Conservation (phyloP, 2,329 filamentous ascomycete genomes). For the Rhinocladiella similis region DNA sequence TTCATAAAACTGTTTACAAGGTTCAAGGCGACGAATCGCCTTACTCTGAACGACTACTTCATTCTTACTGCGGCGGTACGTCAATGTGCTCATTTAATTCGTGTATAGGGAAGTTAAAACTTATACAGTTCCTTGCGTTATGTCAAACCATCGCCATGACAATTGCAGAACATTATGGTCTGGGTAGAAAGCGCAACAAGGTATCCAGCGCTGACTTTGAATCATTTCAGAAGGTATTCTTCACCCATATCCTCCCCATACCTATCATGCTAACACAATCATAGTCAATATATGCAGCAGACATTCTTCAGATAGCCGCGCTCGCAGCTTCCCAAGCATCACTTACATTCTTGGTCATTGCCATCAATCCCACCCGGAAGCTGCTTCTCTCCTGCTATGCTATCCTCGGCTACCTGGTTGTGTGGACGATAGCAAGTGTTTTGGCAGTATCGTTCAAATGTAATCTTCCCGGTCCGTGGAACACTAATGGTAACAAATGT, state of each 20-base stretch:
- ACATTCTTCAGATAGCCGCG: slow-evolving; percentile 26
- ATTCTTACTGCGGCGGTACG: slow-evolving; percentile 13
- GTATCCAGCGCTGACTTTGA: slow-evolving; percentile 22
- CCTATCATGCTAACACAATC: slow-evolving; percentile 5
- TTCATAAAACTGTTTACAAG: slow-evolving; percentile 18
- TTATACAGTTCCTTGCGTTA: slow-evolving; percentile 9
- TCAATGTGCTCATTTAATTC: neutral
- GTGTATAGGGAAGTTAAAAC: neutral
- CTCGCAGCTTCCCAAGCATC: slow-evolving; percentile 29
- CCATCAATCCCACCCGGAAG: slow-evolving; percentile 27
- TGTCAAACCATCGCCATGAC: slow-evolving; percentile 25
- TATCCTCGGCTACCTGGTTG: slow-evolving; percentile 18
- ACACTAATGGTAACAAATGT: slow-evolving; percentile 21
- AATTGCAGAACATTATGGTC: slow-evolving; percentile 24
- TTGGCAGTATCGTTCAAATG: slow-evolving; percentile 29
- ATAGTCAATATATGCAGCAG: slow-evolving; percentile 29
- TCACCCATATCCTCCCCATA: neutral
- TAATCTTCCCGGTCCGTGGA: slow-evolving; percentile 26
- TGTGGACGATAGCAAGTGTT: slow-evolving; percentile 26
- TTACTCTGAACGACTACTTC: slow-evolving; percentile 10
- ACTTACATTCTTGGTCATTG: slow-evolving; percentile 29
- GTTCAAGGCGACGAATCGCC: slow-evolving; percentile 10
- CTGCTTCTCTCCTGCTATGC: slow-evolving; percentile 25
- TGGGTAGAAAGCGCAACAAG: slow-evolving; percentile 22
- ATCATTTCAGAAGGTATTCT: slow-evolving; percentile 25